A percentile compares a stretch with the other conserved stretches of the same genome.
phyloP scores from a whole-genome alignment of 108 stramenopile genomes.

The Nitzschia sp. region DNA sequence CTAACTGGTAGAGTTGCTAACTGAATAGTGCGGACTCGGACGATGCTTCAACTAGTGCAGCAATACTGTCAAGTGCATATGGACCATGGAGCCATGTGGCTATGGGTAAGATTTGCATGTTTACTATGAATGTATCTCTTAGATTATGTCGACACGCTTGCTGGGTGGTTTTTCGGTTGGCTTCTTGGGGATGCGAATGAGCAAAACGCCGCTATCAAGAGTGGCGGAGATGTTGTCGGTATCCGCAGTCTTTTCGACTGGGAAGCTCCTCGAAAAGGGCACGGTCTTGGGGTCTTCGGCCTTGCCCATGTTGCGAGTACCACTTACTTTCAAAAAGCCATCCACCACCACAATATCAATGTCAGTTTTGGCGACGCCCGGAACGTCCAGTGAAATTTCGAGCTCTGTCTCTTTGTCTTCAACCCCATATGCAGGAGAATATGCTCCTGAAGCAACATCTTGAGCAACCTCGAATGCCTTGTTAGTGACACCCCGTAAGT shows the following conservation, averaged over 20 bases:
- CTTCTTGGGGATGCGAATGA: slow-evolving; percentile 24
- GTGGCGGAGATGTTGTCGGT: slow-evolving; percentile 14
- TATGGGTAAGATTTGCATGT: too few species aligned
- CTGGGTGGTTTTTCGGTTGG: background rate
- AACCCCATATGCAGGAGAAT: slow-evolving; percentile 3
- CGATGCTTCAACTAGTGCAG: too few species aligned
- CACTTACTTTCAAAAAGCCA: background rate
- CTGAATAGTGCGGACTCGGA: too few species aligned
- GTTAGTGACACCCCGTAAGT: background rate
- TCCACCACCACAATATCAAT: background rate
- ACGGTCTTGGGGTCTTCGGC: background rate
- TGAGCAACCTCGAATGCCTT: background rate
- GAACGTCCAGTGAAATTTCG: background rate
- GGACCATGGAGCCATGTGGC: too few species aligned
- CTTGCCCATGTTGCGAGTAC: slow-evolving; percentile 4
- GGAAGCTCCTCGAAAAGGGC: slow-evolving; percentile 15
- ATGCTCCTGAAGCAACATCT: background rate
- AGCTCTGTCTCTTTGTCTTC: background rate
- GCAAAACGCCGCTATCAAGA: slow-evolving; percentile 24
- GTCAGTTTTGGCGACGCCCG: slow-evolving; percentile 1
- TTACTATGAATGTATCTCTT: too few species aligned
- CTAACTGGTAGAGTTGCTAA: too few species aligned
- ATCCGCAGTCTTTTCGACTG: slow-evolving; percentile 4
- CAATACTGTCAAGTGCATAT: too few species aligned
- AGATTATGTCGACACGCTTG: slow-evolving; percentile 9